Evolutionary conservation across 441 rosid species (phyloP), one percentile per base, ranked within the genome.

Genomic region (Eruca vesicaria): DNA sequence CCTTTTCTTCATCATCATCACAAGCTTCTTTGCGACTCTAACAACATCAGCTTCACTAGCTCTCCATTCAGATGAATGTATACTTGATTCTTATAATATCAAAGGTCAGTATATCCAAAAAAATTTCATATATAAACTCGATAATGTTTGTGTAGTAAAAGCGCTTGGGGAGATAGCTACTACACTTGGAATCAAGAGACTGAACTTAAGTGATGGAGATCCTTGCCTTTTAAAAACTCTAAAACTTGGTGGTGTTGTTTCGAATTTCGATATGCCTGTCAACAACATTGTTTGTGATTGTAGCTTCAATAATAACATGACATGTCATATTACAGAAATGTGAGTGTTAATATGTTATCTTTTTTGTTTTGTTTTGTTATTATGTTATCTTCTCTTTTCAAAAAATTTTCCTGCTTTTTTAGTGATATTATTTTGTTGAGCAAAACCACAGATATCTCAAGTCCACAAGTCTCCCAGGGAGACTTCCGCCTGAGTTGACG

Each of bases 41-140:
- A 59, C 78, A 58, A 41, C 59, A 19, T 66, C 65, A 12, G 3
- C 61, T 71, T 62, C 53, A 1, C 36, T 14, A 58, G 28, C 11
- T 58, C 67, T 74, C 12, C 78, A 74, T 59, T 61, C 61, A 74
- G 72, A 59, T 66, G 78, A 74, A 45, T 45, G 78, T 74, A 74
- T 20, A 5, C 6, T 19, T 33, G 14, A 35, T 31, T 5, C 38
- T 31, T 59, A 59, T 59, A 59, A n/a, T 15, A 29, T 59, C 21
- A n/a, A n/a, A 59, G 11, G 36, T 58, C 38, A 59, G 18, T 1
- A 59, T 29, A 59, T 29, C 32, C 4, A 14, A 6, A 12, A 23
- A 2, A 5, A 19, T 23, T 56, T 7, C 21, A 4, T 59, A 29
- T 12, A 56, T 59, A 59, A 29, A 2, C 12, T 59, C 23, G 5